Percentiles rank a stretch among this genome's conserved stretches.
Evolutionary conservation across 768 basidiomycete species (phyloP).

Genomic region (Psilocybe cyanescens): DNA sequence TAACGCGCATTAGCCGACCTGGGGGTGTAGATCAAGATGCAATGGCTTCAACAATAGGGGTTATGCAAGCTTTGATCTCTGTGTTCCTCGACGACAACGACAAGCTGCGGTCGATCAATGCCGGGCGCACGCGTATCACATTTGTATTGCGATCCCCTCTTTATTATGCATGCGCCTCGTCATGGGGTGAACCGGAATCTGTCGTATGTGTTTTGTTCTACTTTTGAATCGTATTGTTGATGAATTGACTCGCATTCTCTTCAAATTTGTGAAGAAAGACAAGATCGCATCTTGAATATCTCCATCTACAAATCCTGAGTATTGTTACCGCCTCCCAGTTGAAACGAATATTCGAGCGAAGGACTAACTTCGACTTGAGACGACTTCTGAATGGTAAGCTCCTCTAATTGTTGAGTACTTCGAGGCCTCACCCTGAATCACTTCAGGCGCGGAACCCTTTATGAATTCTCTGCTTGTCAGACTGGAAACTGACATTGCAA

Average conservation of each 20-base stretch:
- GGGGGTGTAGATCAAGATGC: slow-evolving; percentile 62
- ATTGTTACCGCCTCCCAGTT: slow-evolving; percentile 88
- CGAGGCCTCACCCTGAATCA: background rate
- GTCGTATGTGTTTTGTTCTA: slow-evolving; percentile 62
- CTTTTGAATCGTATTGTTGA: slow-evolving; percentile 4
- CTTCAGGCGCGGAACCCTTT: slow-evolving; percentile 80
- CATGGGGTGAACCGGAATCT: slow-evolving; percentile 96
- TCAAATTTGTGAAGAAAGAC: slow-evolving; percentile 74
- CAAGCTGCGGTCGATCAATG: slow-evolving; percentile 81
- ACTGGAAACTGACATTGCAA: slow-evolving; percentile 80
- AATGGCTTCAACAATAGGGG: slow-evolving; percentile 81
- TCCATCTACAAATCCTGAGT: slow-evolving; percentile 92
- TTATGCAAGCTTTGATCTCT: slow-evolving; percentile 95
- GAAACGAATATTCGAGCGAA: slow-evolving; percentile 81
- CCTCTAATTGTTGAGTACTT: background rate
- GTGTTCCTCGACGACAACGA: slow-evolving; percentile 95
- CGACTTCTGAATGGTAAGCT: slow-evolving; percentile 66
- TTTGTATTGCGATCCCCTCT: slow-evolving; percentile 87
- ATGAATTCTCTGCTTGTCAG: slow-evolving; percentile 71
- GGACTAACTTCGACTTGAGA: slow-evolving; percentile 90
- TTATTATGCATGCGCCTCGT: slow-evolving; percentile 90
- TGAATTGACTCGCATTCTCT: slow-evolving; percentile 8
- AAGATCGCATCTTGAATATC: slow-evolving; percentile 91
- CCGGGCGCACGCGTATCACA: slow-evolving; percentile 80
- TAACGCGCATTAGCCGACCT: slow-evolving; percentile 43